These are phyloP conservation scores for Fragilariopsis cylindrus DNA, from an alignment of 108 stramenopile species.

Conservation along the genomic window DNA sequence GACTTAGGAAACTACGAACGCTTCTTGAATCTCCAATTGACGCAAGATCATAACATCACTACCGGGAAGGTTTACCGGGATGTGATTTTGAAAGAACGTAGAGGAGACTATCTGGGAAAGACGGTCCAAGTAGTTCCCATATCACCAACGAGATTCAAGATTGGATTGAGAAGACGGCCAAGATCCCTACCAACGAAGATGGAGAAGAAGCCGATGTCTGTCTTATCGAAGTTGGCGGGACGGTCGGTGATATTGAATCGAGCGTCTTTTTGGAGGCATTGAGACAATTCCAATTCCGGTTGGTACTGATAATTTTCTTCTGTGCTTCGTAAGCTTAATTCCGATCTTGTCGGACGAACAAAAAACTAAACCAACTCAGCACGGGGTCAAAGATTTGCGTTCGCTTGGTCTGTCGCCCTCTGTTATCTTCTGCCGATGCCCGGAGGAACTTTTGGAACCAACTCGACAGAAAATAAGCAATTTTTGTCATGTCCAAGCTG, in stretches of 20 bases:
- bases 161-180: conserved; percentile 80
- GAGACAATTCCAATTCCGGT: conserved; percentile 98
- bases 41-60: conserved; percentile 93
- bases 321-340: conserved; percentile 96
- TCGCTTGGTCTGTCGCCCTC: conserved; percentile 91
- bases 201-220: conserved; percentile 90
- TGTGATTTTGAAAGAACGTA: conserved; percentile 92
- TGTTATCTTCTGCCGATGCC: conserved; percentile 95
- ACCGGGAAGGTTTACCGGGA: conserved; percentile 96
- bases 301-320: conserved; percentile 90
- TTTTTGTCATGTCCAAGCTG: conserved; percentile 95
- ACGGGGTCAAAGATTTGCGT: conserved; percentile 96
- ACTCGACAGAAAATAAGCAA: conserved; percentile 90
- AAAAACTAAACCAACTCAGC: conserved; percentile 99
- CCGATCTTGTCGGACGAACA: conserved; percentile 98
- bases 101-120: conserved; percentile 98
- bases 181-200: conserved; percentile 67
- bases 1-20: conserved; percentile 99
- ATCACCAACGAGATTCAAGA: conserved; percentile 91
- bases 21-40: conserved; percentile 88
- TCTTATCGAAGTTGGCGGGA: conserved; percentile 99
- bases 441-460: conserved; percentile 71
- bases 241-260: conserved; percentile 99
- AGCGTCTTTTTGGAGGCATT: conserved; percentile 95
- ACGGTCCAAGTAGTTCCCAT: conserved; percentile 97